Conservation (phyloP, 1,284 basidiomycete species). For the Marasmius oreades region DNA sequence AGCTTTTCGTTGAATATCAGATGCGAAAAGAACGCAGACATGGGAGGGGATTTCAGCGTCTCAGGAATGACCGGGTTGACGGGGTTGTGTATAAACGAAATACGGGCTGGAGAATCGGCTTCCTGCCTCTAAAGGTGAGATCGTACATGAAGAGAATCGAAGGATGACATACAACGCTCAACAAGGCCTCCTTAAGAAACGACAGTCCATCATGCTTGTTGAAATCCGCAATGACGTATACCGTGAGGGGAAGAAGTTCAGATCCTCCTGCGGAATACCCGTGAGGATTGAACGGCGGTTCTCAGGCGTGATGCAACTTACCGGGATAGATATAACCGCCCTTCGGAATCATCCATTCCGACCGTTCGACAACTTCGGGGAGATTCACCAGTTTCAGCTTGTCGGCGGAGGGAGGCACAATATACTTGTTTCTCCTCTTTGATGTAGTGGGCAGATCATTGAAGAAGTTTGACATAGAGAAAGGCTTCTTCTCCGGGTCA, state of each 20-base stretch:
- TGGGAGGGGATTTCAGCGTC: slow-evolving; percentile 16
- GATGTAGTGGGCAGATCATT: slow-evolving; percentile 82
- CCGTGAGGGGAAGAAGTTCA: slow-evolving; percentile 41
- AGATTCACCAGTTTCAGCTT: slow-evolving; percentile 51
- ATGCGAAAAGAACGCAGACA: slow-evolving; percentile 44
- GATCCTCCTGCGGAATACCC: slow-evolving; percentile 27
- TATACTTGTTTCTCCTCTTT: slow-evolving; percentile 67
- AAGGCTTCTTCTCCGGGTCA: background rate
- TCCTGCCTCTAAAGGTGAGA: slow-evolving; percentile 31
- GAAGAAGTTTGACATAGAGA: slow-evolving; percentile 69
- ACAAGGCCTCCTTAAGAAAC: slow-evolving; percentile 61
- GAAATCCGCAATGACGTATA: slow-evolving; percentile 79
- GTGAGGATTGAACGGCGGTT: background rate
- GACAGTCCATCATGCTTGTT: slow-evolving; percentile 57
- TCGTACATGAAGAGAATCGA: background rate
- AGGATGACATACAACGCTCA: slow-evolving; percentile 52
- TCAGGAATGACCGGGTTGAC: slow-evolving; percentile 15
- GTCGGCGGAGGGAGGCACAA: slow-evolving; percentile 49
- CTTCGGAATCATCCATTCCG: slow-evolving; percentile 29
- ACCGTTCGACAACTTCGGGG: slow-evolving; percentile 42
- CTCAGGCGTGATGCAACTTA: slow-evolving; percentile 26
- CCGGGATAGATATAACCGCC: slow-evolving; percentile 50
- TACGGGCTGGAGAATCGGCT: slow-evolving; percentile 40
- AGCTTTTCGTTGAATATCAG: slow-evolving; percentile 39
- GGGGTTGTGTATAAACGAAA: slow-evolving; percentile 70